These are phyloP conservation scores for Marasmius tenuissimus DNA, from an alignment of 1,284 basidiomycete genomes.

Conservation along the genomic window DNA sequence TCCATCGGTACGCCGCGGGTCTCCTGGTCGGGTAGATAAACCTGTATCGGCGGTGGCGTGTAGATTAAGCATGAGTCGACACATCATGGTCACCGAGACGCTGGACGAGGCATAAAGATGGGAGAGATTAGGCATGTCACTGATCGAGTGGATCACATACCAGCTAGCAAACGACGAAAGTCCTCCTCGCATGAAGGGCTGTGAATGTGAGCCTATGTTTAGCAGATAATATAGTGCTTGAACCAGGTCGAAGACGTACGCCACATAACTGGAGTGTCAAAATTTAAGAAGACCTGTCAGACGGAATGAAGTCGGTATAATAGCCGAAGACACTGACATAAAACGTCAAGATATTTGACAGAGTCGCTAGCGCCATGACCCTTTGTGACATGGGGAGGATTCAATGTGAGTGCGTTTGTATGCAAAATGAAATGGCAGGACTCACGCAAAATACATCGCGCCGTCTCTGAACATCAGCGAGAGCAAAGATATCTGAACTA, in stretches of 20 bases:
- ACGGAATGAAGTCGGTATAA: background rate
- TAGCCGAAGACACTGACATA: background rate
- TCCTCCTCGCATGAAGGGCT: background rate
- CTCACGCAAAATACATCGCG: background rate
- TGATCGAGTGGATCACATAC: background rate
- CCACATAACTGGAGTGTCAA: background rate
- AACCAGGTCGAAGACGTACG: background rate
- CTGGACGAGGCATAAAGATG: background rate
- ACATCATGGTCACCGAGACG: background rate
- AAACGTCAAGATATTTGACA: slow-evolving; percentile 2
- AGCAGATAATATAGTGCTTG: background rate
- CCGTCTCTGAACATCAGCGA: background rate
- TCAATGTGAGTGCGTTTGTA: background rate
- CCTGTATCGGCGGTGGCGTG: background rate
- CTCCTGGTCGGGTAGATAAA: background rate
- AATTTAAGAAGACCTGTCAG: background rate
- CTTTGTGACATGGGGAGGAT: background rate
- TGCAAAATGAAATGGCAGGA: background rate
- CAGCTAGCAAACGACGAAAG: background rate
- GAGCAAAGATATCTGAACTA: background rate
- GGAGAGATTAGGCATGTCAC: background rate
- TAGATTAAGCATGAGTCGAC: background rate
- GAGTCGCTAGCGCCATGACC: background rate
- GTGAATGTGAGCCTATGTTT: background rate
- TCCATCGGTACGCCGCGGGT: background rate